Conservation (phyloP, 1,284 basidiomycete species). For the Ustilago nuda region DNA sequence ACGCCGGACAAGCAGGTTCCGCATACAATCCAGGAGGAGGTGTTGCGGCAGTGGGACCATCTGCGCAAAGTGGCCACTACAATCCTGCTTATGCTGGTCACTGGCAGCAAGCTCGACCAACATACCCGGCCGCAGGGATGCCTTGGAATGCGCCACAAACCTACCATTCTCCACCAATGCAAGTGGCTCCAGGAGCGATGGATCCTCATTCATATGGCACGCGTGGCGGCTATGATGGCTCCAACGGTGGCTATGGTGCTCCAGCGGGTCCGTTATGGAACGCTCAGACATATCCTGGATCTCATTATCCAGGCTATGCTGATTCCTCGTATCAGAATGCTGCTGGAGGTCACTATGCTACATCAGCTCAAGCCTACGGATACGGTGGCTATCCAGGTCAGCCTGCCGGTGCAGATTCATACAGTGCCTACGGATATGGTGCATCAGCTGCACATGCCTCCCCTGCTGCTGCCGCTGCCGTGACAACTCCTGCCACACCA, state of each 20-base stretch:
- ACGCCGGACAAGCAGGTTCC: constrained; percentile 4
- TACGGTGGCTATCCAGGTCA: constrained; percentile 14
- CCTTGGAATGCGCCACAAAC: constrained; percentile 24
- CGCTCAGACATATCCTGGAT: constrained; percentile 24
- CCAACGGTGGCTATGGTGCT: constrained; percentile 17
- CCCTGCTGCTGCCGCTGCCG: not conserved
- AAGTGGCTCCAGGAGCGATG: constrained; percentile 20
- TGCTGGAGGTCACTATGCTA: constrained; percentile 12
- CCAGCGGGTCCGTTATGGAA: constrained; percentile 17
- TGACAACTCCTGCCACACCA: constrained; percentile 5
- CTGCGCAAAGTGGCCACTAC: constrained; percentile 34
- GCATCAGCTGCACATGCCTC: constrained; percentile 8
- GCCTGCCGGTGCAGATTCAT: constrained; percentile 18
- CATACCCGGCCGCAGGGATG: constrained; percentile 2
- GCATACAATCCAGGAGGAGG: constrained; percentile 23
- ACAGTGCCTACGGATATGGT: constrained; percentile 28
- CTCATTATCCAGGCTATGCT: constrained; percentile 35
- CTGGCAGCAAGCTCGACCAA: constrained; percentile 38
- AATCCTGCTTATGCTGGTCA: constrained; percentile 41
- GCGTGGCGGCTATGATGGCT: constrained; percentile 19
- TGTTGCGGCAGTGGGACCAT: constrained; percentile 11
- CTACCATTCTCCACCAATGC: constrained; percentile 27
- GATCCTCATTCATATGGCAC: constrained; percentile 9
- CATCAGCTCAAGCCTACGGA: constrained; percentile 16
- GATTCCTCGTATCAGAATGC: constrained; percentile 2